Conservation (phyloP, 331 rosid genomes). For the Acacia concinna region DNA sequence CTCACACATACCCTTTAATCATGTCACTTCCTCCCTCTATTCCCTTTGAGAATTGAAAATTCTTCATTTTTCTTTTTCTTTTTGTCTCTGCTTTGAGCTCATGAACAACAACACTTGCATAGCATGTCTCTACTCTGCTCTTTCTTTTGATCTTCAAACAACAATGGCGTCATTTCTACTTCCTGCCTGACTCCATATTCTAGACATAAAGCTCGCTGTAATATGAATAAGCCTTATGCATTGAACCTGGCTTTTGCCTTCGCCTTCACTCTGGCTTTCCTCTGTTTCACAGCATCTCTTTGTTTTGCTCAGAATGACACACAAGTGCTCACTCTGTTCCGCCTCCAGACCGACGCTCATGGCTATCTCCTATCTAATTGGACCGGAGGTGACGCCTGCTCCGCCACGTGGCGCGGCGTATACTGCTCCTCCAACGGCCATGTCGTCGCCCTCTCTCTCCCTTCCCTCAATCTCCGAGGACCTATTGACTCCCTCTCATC, state of each 20-base stretch:
- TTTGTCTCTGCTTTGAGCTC: neutral
- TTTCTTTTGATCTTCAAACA: constrained; percentile 16
- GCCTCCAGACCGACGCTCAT: constrained; percentile 63
- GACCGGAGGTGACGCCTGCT: constrained; percentile 75
- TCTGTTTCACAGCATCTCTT: constrained; percentile 17
- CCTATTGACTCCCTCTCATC: constrained; percentile 56
- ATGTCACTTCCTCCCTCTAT: constrained; percentile 13
- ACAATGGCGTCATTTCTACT: constrained; percentile 35
- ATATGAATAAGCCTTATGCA: constrained; percentile 40
- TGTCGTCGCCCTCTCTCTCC: constrained; percentile 58
- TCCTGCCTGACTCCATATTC: constrained; percentile 40
- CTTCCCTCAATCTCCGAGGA: constrained; percentile 83
- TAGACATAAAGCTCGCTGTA: constrained; percentile 3
- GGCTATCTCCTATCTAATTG: constrained; percentile 76
- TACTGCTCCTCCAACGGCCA: constrained; percentile 56
- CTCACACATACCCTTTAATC: constrained; percentile 33
- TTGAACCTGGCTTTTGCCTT: constrained; percentile 24
- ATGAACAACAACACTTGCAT: neutral
- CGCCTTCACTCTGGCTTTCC: constrained; percentile 17
- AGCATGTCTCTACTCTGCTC: neutral
- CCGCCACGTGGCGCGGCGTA: constrained; percentile 68
- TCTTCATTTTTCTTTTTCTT: neutral
- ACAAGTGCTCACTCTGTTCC: constrained; percentile 58
- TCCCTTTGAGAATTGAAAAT: neutral
- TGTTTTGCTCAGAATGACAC: constrained; percentile 58